Percentiles rank a stretch among this genome's conserved stretches.
Evolutionary conservation across 768 basidiomycete genomes (phyloP).

Genomic region (Termitomyces eurrhizus): DNA sequence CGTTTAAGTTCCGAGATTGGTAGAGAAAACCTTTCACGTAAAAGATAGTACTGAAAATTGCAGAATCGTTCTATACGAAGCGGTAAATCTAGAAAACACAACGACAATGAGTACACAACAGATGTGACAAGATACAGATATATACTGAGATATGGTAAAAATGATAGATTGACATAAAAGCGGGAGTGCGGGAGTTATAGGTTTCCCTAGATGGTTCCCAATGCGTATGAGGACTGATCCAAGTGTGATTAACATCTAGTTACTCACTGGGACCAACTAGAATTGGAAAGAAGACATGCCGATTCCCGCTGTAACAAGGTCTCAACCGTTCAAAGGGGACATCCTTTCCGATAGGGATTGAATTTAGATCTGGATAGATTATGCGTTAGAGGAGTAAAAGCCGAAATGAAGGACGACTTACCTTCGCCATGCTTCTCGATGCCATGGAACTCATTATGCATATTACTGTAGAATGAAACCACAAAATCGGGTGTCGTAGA

Average conservation of each 20-base stretch:
- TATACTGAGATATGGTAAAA: background rate
- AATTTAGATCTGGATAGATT: conserved; percentile 7
- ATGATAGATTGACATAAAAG: background rate
- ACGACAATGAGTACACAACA: background rate
- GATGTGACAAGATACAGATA: background rate
- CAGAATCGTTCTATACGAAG: background rate
- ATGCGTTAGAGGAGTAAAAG: background rate
- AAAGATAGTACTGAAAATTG: too few species aligned
- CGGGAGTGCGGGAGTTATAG: background rate
- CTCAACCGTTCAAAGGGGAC: conserved; percentile 5
- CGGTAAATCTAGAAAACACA: background rate
- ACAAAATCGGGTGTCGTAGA: background rate
- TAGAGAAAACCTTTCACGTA: background rate
- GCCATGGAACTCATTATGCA: conserved; percentile 17
- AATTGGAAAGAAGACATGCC: conserved; percentile 18
- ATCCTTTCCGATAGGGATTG: conserved; percentile 7
- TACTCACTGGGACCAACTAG: conserved; percentile 11
- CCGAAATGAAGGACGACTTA: conserved; percentile 1
- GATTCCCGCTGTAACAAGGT: conserved; percentile 1
- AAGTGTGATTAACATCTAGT: conserved; percentile 17
- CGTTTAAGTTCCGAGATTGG: background rate
- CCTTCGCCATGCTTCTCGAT: conserved; percentile 13
- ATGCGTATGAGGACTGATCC: conserved; percentile 26
- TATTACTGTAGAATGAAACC: conserved; percentile 4
- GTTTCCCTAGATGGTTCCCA: conserved; percentile 14